These are phyloP conservation scores for Teratosphaeriaceae sp. DNA, from an alignment of 2,329 filamentous ascomycete species.

Conservation along the genomic window DNA sequence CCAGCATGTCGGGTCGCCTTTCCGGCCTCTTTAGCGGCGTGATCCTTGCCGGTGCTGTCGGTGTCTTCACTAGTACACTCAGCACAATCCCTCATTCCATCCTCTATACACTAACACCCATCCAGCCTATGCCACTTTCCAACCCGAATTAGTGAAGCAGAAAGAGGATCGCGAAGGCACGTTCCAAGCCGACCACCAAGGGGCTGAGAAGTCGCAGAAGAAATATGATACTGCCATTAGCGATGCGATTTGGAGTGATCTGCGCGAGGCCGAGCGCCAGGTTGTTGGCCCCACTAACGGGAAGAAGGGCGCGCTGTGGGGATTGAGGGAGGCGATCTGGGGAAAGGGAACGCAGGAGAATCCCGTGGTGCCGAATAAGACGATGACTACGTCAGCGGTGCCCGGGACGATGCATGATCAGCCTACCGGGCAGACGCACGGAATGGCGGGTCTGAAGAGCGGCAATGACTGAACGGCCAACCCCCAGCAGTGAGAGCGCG, in stretches of 20 bases:
- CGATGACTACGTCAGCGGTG: background rate
- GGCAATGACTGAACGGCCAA: too few species aligned
- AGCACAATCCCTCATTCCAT: background rate
- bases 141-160: conserved; percentile 24
- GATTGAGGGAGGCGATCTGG: conserved; percentile 3
- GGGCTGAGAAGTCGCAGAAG: conserved; percentile 6
- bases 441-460: background rate
- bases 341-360: background rate
- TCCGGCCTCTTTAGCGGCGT: conserved; percentile 3
- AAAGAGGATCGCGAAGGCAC: conserved; percentile 19
- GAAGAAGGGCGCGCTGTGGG: conserved; percentile 7
- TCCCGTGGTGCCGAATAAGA: background rate
- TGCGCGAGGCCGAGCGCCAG: conserved; percentile 20
- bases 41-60: background rate
- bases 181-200: conserved; percentile 17
- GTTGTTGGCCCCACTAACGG: conserved; percentile 3
- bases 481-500: too few species aligned
- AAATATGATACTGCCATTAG: conserved; percentile 14
- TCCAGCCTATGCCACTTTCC: conserved; percentile 21
- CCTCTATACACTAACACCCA: background rate
- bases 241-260: conserved; percentile 19
- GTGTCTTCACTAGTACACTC: conserved; percentile 1
- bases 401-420: background rate
- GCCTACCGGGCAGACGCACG: background rate
- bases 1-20: background rate